Percentiles rank a stretch among this genome's conserved stretches.
Conservation (phyloP, 2,329 filamentous ascomycete species). For the Rhynchosporium agropyri region DNA sequence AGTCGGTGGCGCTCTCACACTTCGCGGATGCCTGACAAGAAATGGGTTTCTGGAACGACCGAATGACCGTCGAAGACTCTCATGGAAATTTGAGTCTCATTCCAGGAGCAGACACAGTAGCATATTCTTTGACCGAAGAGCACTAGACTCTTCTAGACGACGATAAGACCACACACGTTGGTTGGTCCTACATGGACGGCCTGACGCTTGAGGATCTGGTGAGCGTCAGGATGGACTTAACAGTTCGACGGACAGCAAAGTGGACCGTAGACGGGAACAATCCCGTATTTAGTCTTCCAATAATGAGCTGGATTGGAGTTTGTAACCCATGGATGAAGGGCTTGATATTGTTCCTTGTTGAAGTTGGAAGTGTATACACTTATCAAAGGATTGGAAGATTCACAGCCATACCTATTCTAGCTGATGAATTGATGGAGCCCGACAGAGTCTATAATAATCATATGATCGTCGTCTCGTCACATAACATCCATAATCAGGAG, state of each 20-base stretch:
- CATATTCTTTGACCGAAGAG: neutral
- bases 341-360: neutral
- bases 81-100: neutral
- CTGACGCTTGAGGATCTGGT: neutral
- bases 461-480: neutral
- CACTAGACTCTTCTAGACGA: neutral
- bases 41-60: neutral
- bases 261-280: neutral
- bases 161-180: neutral
- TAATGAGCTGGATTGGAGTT: slow-evolving; percentile 1
- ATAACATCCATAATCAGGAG: neutral
- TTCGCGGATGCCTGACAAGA: neutral
- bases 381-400: slow-evolving; percentile 1
- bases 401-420: neutral
- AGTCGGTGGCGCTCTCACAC: neutral
- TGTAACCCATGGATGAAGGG: neutral
- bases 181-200: neutral
- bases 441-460: neutral
- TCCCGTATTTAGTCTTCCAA: neutral
- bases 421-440: neutral
- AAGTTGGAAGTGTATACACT: neutral
- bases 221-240: neutral
- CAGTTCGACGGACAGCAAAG: neutral
- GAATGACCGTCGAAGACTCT: neutral
- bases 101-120: neutral